phyloP scores from a whole-genome alignment of 2,329 filamentous ascomycete species.

The Eutypella sp. region DNA sequence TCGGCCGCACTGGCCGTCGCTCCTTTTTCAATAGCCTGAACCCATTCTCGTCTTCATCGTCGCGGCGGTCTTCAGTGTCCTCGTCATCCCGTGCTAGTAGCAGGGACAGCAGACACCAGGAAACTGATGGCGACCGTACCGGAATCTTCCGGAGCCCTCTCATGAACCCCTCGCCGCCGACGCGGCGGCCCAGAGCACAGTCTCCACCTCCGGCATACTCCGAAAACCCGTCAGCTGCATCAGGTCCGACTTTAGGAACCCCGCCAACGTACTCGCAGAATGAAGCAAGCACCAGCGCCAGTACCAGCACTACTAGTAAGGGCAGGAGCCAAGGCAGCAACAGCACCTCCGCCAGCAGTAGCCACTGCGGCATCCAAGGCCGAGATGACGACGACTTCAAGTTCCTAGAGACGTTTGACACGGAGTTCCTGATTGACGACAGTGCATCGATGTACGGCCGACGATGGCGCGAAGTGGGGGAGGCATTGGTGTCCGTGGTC shows the following conservation, averaged over 20 bases:
- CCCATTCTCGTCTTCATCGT: background rate
- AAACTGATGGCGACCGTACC: background rate
- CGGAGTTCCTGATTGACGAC: slow-evolving; percentile 83
- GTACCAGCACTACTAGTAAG: slow-evolving; percentile 1
- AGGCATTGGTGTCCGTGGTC: slow-evolving; percentile 61
- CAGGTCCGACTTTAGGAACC: background rate
- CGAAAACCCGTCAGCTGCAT: background rate
- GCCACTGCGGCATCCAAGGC: background rate
- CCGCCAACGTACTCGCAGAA: background rate
- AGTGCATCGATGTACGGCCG: slow-evolving; percentile 72
- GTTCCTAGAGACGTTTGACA: slow-evolving; percentile 76
- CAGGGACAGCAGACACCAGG: background rate
- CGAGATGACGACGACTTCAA: background rate
- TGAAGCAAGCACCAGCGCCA: slow-evolving; percentile 6
- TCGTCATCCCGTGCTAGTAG: background rate
- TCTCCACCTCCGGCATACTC: slow-evolving; percentile 6
- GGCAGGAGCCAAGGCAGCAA: slow-evolving; percentile 1
- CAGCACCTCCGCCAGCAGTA: slow-evolving; percentile 1
- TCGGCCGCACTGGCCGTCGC: background rate
- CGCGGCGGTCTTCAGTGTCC: background rate
- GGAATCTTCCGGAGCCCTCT: background rate
- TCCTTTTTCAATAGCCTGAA: background rate
- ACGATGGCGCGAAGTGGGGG: slow-evolving; percentile 67
- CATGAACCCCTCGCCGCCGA: background rate
- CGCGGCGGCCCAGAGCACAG: background rate